Percentiles rank a stretch among this genome's conserved stretches.
Conservation (phyloP, 2,329 filamentous ascomycete species). For the Aureobasidium sp. region DNA sequence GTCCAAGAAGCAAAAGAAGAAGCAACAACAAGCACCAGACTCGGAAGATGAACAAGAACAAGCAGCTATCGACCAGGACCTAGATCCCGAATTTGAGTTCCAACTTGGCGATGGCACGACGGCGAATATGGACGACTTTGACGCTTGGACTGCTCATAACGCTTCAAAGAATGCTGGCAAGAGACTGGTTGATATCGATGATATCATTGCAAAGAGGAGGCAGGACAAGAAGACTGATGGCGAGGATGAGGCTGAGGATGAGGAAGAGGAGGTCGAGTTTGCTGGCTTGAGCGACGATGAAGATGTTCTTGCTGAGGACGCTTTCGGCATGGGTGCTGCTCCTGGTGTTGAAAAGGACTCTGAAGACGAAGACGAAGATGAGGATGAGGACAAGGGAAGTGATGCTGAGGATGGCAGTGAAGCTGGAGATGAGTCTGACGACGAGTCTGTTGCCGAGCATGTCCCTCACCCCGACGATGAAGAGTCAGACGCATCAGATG, state of each 20-base stretch:
- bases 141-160: constrained; percentile 66
- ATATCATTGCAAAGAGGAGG: constrained; percentile 62
- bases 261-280: constrained; percentile 46
- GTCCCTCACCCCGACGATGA: constrained; percentile 65
- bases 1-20: constrained; percentile 24
- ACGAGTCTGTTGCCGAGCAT: constrained; percentile 30
- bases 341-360: constrained; percentile 31
- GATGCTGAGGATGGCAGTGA: constrained; percentile 23
- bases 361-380: constrained; percentile 29
- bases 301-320: constrained; percentile 44
- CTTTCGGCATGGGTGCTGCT: constrained; percentile 41
- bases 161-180: constrained; percentile 47
- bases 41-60: constrained; percentile 48
- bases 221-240: constrained; percentile 59
- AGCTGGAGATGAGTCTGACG: constrained; percentile 28
- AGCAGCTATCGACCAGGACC: constrained; percentile 56
- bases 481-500: constrained; percentile 42
- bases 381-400: constrained; percentile 26
- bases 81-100: constrained; percentile 92
- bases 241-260: constrained; percentile 50
- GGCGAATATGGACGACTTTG: constrained; percentile 66
- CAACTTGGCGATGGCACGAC: constrained; percentile 55
- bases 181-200: constrained; percentile 73
- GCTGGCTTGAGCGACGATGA: constrained; percentile 54
- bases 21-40: constrained; percentile 35